phyloP scores from a whole-genome alignment of 148 eudicot genomes.

The Silene uniflora region DNA sequence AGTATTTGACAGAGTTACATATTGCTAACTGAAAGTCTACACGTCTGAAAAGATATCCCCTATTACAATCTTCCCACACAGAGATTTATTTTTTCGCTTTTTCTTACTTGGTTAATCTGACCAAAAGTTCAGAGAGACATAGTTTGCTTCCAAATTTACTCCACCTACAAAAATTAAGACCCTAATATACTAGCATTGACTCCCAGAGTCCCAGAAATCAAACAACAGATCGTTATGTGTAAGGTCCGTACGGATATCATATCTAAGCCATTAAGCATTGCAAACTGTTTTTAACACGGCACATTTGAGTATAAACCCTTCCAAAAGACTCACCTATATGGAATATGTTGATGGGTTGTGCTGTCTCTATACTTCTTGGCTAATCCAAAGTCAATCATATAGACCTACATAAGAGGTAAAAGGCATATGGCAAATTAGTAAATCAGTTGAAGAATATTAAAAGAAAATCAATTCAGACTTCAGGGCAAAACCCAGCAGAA shows the following conservation, averaged over 20 bases:
- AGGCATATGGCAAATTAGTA: constrained; percentile 13
- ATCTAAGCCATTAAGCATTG: neutral
- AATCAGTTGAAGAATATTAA: neutral
- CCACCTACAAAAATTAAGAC: neutral
- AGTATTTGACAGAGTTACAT: neutral
- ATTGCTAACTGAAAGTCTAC: neutral
- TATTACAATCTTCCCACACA: neutral
- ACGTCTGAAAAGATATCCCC: neutral
- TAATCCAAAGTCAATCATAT: constrained; percentile 92
- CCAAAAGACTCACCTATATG: constrained; percentile 57
- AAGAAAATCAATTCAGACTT: neutral
- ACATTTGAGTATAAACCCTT: neutral
- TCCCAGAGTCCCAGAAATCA: constrained; percentile 1
- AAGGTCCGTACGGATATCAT: neutral
- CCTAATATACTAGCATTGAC: neutral
- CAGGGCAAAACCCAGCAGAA: neutral
- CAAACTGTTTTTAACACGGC: neutral
- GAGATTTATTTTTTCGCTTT: neutral
- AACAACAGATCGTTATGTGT: neutral
- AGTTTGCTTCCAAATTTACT: too few relatives aligned
- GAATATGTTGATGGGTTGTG: constrained; percentile 90
- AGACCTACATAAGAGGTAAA: constrained; percentile 52
- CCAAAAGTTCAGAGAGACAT: neutral
- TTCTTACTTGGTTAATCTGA: neutral
- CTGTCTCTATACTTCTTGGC: constrained; percentile 97